Evolutionary conservation across 2,329 filamentous ascomycete species (phyloP), one percentile per base, ranked within the genome.

Genomic region (Aureobasidium subglaciale): DNA sequence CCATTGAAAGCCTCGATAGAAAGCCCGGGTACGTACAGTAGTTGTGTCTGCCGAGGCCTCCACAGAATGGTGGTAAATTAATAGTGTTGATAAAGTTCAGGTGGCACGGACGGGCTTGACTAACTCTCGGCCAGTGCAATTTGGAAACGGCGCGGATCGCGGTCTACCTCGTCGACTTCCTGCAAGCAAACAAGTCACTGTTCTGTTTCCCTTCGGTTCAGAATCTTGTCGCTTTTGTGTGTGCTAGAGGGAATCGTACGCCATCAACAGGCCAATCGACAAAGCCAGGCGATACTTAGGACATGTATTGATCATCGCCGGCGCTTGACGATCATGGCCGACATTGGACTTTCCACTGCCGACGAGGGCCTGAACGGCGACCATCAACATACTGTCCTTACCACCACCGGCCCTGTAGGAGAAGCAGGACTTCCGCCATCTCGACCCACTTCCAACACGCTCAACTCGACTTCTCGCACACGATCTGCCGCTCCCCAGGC

Each of bases 341-440:
- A 54, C 50, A 50, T 22, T 50, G 46, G 34, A 27, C 46, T 50
- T 54, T n/a, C 38, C 20, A 15, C 20, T 22, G 32, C 27, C 35
- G 8, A 53, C 24, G 3, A 37, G 32, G 34, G 35, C 15, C 32
- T 24, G n/a, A 37, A 40, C 35, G 32, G 53, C 22, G 25, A 40
- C 27, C 16, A 50, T n/a, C 46, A 40, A 25, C 27, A 32, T 48
- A 60, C 48, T 15, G 56, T 66, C 16, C 58, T 62, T 30, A 63
- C 72, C 50, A 63, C 69, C 55, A 76, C 74, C 13, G 75, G 75
- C 10, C 73, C 75, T 5, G 66, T 71, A 6, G 75, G 75, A 49
- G 75, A 77, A 61, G 64, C 74, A 34, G 75, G 73, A 35, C 68
- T 77, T 57, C 75, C 75, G 35, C 75, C 75, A 1, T 74, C 73